These are phyloP conservation scores for Saccharomyces pastorianus DNA, from an alignment of 1,139 yeast species.

Conservation along the genomic window DNA sequence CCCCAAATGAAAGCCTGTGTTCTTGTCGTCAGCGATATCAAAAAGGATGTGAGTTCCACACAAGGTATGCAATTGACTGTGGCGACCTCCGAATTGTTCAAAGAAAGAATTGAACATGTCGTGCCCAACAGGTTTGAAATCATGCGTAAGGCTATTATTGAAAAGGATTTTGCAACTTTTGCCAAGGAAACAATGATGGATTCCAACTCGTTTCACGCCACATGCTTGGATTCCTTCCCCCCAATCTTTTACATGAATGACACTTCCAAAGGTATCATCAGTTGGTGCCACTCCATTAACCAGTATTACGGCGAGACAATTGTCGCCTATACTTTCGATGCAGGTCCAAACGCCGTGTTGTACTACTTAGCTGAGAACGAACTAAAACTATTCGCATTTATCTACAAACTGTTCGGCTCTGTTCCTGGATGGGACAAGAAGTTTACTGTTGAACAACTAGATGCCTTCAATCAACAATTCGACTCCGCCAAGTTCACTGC, in stretches of 20 bases:
- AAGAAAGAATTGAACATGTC: slow-evolving; percentile 64
- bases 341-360: slow-evolving; percentile 97
- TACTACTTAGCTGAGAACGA: slow-evolving; percentile 77
- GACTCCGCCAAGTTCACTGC: slow-evolving; percentile 31
- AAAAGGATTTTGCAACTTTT: slow-evolving; percentile 66
- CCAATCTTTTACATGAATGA: slow-evolving; percentile 95
- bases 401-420: slow-evolving; percentile 45
- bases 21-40: slow-evolving; percentile 83
- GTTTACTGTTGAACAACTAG: slow-evolving; percentile 23
- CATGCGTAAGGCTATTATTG: slow-evolving; percentile 69
- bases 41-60: slow-evolving; percentile 91
- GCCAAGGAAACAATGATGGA: slow-evolving; percentile 92
- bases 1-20: slow-evolving; percentile 87
- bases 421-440: slow-evolving; percentile 67
- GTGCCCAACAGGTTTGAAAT: slow-evolving; percentile 78
- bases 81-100: slow-evolving; percentile 75
- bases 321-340: slow-evolving; percentile 96
- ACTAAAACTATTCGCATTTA: slow-evolving; percentile 50
- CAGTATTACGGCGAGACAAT: slow-evolving; percentile 53
- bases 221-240: slow-evolving; percentile 88
- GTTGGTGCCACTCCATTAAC: slow-evolving; percentile 72
- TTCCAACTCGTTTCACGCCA: slow-evolving; percentile 95
- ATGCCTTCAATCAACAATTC: slow-evolving; percentile 30
- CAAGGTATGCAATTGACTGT: slow-evolving; percentile 96
- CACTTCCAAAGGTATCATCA: slow-evolving; percentile 82